phyloP scores from a whole-genome alignment of 2,329 filamentous ascomycete genomes.

The Xylariaceae sp. region DNA sequence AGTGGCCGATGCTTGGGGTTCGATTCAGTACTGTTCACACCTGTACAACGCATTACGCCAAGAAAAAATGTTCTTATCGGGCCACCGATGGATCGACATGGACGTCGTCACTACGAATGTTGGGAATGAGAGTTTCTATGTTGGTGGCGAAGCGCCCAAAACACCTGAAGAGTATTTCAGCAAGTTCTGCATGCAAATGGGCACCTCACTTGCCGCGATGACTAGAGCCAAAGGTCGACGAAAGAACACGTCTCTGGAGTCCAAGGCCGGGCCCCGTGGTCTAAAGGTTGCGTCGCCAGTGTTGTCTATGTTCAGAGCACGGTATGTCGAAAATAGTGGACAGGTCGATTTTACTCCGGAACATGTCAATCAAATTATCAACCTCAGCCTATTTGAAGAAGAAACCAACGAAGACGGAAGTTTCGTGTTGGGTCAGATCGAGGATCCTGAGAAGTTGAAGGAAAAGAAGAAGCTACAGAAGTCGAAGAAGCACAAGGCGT shows the following conservation, averaged over 20 bases:
- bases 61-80: slow-evolving; percentile 26
- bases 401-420: slow-evolving; percentile 21
- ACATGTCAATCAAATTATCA: slow-evolving; percentile 36
- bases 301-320: slow-evolving; percentile 36
- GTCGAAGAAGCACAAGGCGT: slow-evolving; percentile 9
- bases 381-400: slow-evolving; percentile 26
- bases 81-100: slow-evolving; percentile 40
- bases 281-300: slow-evolving; percentile 33
- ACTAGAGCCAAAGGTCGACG: slow-evolving; percentile 23
- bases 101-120: slow-evolving; percentile 32
- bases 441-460: slow-evolving; percentile 17
- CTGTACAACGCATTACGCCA: slow-evolving; percentile 40
- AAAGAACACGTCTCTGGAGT: slow-evolving; percentile 16
- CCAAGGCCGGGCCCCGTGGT: slow-evolving; percentile 29
- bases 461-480: slow-evolving; percentile 12
- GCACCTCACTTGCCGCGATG: slow-evolving; percentile 32
- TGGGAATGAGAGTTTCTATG: slow-evolving; percentile 34
- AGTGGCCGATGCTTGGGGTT: slow-evolving; percentile 39
- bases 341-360: slow-evolving; percentile 33
- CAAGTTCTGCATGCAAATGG: slow-evolving; percentile 39
- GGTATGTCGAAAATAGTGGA: slow-evolving; percentile 28
- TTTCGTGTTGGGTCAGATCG: slow-evolving; percentile 14
- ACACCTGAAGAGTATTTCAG: slow-evolving; percentile 34
- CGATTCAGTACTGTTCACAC: slow-evolving; percentile 37
- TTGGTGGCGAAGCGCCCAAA: slow-evolving; percentile 33